Evolutionary conservation across 2,329 filamentous ascomycete genomes (phyloP).

Genomic region (Fusarium sp.): DNA sequence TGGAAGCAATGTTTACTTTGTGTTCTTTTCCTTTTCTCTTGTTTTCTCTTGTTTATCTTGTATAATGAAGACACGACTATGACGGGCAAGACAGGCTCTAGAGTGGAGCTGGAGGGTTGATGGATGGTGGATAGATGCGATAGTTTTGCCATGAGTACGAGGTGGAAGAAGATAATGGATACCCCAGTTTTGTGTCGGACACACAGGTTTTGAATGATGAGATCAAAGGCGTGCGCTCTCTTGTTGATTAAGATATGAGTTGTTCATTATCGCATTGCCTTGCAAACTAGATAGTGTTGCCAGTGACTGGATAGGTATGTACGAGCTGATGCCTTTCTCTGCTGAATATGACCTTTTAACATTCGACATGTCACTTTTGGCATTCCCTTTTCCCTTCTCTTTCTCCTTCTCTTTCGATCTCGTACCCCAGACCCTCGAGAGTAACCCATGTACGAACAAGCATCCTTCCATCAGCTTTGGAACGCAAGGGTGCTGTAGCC

Average conservation of each 20-base stretch:
- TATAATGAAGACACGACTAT: constrained; percentile 30
- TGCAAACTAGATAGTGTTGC: too few relatives aligned
- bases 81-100: constrained; percentile 7
- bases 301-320: too few relatives aligned
- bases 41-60: constrained; percentile 16
- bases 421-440: not conserved
- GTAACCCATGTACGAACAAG: not conserved
- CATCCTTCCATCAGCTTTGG: not conserved
- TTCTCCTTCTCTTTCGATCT: not conserved
- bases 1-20: constrained; percentile 4
- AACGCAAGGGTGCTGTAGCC: not conserved
- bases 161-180: constrained; percentile 23
- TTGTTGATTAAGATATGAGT: too few relatives aligned
- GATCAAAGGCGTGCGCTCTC: not conserved
- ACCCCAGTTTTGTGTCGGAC: constrained; percentile 25
- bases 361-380: not conserved
- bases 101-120: constrained; percentile 1
- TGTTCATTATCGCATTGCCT: too few relatives aligned
- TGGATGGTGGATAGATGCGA: not conserved
- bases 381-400: not conserved
- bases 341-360: not conserved
- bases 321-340: not conserved
- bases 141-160: constrained; percentile 7
- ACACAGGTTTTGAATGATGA: constrained; percentile 9
- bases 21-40: too few relatives aligned